phyloP scores from a whole-genome alignment of 768 basidiomycete genomes.

The Psilocybe subaeruginosa region DNA sequence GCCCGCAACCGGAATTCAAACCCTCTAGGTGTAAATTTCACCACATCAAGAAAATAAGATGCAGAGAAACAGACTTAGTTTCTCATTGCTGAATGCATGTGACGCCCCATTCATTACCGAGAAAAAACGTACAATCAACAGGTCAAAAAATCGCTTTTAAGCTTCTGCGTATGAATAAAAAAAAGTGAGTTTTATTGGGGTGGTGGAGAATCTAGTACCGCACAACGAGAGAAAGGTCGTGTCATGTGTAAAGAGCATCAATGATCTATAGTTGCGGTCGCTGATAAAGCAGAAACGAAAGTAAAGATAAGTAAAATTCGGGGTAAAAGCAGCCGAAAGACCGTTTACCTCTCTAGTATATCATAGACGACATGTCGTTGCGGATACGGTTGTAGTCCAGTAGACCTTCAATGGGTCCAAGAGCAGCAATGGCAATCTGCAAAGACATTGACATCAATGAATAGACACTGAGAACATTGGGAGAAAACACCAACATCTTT shows the following conservation, averaged over 20 bases:
- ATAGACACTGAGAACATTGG: background rate
- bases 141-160: background rate
- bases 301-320: background rate
- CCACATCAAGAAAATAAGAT: too few species aligned
- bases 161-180: background rate
- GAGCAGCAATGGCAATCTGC: conserved; percentile 84
- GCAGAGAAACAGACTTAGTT: too few species aligned
- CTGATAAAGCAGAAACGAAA: background rate
- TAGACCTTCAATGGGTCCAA: conserved; percentile 90
- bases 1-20: too few species aligned
- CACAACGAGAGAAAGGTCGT: background rate
- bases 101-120: too few species aligned
- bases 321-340: background rate
- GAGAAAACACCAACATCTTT: conserved; percentile 63
- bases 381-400: conserved; percentile 94
- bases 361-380: conserved; percentile 79
- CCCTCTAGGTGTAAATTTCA: too few species aligned
- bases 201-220: conserved; percentile 1
- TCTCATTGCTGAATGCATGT: too few species aligned
- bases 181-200: conserved; percentile 1
- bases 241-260: background rate
- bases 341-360: conserved; percentile 51
- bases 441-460: conserved; percentile 12
- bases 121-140: background rate
- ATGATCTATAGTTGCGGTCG: background rate